phyloP scores from a whole-genome alignment of 2,329 filamentous ascomycete species.

The Diaporthe destruens region DNA sequence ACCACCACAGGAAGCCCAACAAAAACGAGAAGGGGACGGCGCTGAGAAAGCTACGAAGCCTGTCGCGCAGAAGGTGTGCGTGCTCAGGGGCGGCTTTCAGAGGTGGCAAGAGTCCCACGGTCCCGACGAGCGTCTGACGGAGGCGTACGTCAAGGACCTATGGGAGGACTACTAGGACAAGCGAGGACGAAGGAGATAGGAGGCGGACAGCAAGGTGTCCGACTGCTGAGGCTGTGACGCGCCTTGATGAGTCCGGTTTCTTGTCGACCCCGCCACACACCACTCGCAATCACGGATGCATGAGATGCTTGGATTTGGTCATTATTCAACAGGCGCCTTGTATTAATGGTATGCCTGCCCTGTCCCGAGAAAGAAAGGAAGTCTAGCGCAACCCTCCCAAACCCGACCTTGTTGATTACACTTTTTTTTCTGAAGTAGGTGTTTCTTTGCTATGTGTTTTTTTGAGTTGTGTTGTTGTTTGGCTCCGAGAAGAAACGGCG shows the following conservation, averaged over 20 bases:
- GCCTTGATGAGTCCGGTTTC: no score
- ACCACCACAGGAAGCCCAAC: conserved; percentile 41
- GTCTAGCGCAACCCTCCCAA: conserved; percentile 21
- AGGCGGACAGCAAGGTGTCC: no score
- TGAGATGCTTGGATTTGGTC: conserved; percentile 29
- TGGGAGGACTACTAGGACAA: conserved; percentile 74
- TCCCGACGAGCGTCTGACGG: conserved; percentile 82
- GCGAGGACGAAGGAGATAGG: neutral
- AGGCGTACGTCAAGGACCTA: conserved; percentile 85
- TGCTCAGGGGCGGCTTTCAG: conserved; percentile 86
- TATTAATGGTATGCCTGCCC: conserved; percentile 25
- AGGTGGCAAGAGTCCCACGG: conserved; percentile 91
- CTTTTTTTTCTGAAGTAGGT: neutral
- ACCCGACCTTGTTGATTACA: conserved; percentile 9
- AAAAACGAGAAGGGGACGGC: conserved; percentile 45
- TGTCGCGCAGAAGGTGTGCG: conserved; percentile 77
- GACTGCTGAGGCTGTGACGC: no score
- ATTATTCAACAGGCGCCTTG: conserved; percentile 18
- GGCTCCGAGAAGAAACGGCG: neutral
- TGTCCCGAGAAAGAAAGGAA: conserved; percentile 18
- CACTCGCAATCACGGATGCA: neutral
- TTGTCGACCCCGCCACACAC: neutral
- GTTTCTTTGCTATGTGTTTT: conserved; percentile 8
- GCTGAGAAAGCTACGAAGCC: conserved; percentile 41
- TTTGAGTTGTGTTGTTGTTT: neutral